phyloP scores from a whole-genome alignment of 768 basidiomycete genomes.

The Rhizopogon vesiculosus region DNA sequence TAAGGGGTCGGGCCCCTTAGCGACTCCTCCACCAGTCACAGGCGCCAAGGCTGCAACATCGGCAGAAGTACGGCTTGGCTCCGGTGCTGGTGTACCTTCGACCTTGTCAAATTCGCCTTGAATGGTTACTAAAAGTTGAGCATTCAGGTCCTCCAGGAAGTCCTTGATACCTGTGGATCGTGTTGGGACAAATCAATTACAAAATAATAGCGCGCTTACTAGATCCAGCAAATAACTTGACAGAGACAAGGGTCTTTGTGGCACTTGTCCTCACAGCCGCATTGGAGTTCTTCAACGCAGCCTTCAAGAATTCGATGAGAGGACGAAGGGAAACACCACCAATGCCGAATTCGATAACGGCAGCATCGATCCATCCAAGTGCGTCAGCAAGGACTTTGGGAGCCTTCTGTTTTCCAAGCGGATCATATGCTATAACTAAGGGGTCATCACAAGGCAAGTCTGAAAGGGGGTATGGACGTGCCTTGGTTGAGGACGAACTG shows the following conservation, averaged over 20 bases:
- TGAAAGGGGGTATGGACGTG: constrained; percentile 28
- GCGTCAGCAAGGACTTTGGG: constrained; percentile 96
- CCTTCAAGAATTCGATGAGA: constrained; percentile 89
- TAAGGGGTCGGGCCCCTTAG: constrained; percentile 57
- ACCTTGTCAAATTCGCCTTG: constrained; percentile 90
- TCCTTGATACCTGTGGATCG: constrained; percentile 73
- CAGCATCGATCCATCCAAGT: constrained; percentile 80
- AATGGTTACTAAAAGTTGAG: constrained; percentile 89
- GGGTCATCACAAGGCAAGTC: constrained; percentile 7
- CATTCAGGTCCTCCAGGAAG: constrained; percentile 90
- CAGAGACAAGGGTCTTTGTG: constrained; percentile 87
- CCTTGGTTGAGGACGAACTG: constrained; percentile 94
- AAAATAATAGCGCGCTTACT: constrained; percentile 40
- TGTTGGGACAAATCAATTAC: neutral
- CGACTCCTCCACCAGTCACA: constrained; percentile 36
- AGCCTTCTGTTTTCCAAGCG: constrained; percentile 91
- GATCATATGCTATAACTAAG: constrained; percentile 72
- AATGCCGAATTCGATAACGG: constrained; percentile 88
- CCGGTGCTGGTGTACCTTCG: constrained; percentile 70
- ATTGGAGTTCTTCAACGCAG: constrained; percentile 86
- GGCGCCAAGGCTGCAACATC: constrained; percentile 60
- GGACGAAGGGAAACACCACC: constrained; percentile 76
- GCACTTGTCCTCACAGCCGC: constrained; percentile 90
- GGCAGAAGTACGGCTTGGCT: constrained; percentile 70
- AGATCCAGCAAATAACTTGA: constrained; percentile 87